Percentiles rank a stretch among this genome's conserved stretches.
These are phyloP conservation scores for Leishmania amazonensis DNA, from an alignment of 208 protist species.

Conservation along the genomic window DNA sequence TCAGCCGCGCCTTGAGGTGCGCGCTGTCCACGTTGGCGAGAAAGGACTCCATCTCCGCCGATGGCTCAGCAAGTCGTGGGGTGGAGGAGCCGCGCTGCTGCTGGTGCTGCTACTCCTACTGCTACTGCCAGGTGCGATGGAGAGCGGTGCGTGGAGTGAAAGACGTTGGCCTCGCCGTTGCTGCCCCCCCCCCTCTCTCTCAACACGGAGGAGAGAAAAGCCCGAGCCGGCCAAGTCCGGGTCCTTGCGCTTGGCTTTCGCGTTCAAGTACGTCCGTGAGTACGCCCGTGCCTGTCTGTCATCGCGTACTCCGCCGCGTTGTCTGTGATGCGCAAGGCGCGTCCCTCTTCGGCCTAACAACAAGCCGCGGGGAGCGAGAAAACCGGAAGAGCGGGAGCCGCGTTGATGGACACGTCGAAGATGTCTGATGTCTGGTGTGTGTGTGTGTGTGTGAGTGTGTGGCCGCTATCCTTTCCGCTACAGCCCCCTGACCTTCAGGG, in stretches of 20 bases:
- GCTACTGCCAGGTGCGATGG: not conserved
- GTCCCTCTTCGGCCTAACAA: not conserved
- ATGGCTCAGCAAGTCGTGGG: no score
- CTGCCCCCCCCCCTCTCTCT: not conserved
- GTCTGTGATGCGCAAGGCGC: not conserved
- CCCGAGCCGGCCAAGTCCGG: not conserved
- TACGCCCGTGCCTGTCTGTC: no score
- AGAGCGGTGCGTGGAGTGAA: not conserved
- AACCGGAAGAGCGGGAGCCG: not conserved
- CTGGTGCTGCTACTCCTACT: no score
- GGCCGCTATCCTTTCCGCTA: not conserved
- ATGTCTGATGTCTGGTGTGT: not conserved
- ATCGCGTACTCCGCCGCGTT: not conserved
- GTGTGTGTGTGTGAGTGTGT: not conserved
- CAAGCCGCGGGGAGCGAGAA: not conserved
- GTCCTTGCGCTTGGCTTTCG: not conserved
- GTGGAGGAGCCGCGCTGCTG: not conserved
- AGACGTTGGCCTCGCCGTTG: not conserved
- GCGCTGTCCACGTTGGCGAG: conserved; percentile 14
- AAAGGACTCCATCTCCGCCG: conserved; percentile 24
- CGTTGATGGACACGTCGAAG: not conserved
- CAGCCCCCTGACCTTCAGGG: not conserved
- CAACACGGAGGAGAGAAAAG: not conserved
- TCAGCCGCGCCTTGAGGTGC: conserved; percentile 24
- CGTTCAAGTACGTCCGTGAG: not conserved